These are phyloP conservation scores for Candida ascalaphidarum DNA, from an alignment of 805 yeast species.

Conservation along the genomic window DNA sequence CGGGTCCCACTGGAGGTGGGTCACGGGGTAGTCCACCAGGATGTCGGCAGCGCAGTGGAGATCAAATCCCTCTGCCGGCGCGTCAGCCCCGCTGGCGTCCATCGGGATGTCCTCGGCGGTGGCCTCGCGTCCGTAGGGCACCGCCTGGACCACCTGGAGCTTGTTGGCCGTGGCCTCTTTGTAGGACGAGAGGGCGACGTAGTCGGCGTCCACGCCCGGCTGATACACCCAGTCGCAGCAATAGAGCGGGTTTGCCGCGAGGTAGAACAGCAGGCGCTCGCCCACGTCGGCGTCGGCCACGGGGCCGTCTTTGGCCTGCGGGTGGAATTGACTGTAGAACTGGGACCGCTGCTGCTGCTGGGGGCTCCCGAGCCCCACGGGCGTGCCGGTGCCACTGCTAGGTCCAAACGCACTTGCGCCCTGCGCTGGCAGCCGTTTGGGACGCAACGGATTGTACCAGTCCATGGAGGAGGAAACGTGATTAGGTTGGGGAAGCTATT, in stretches of 20 bases:
- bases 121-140: slow-evolving; percentile 15
- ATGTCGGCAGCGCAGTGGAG: slow-evolving; percentile 44
- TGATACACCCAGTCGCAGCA: slow-evolving; percentile 26
- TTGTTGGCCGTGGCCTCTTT: slow-evolving; percentile 71
- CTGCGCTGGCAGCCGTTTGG: too few species aligned
- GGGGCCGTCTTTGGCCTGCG: too few species aligned
- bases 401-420: too few species aligned
- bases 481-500: too few species aligned
- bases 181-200: slow-evolving; percentile 65
- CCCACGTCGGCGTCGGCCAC: slow-evolving; percentile 3
- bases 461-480: too few species aligned
- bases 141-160: slow-evolving; percentile 39
- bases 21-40: slow-evolving; percentile 57
- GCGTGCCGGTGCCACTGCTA: too few species aligned
- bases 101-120: slow-evolving; percentile 8
- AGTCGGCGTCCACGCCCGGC: slow-evolving; percentile 26
- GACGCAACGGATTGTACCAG: too few species aligned
- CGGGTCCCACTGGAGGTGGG: slow-evolving; percentile 68
- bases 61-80: slow-evolving; percentile 23
- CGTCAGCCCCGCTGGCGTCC: background rate
- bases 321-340: too few species aligned
- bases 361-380: too few species aligned
- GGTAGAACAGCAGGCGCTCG: slow-evolving; percentile 14
- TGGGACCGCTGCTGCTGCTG: too few species aligned
- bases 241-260: slow-evolving; percentile 23